Conservation (phyloP, 352 stramenopile species). For the Thalassiosira mediterranea region DNA sequence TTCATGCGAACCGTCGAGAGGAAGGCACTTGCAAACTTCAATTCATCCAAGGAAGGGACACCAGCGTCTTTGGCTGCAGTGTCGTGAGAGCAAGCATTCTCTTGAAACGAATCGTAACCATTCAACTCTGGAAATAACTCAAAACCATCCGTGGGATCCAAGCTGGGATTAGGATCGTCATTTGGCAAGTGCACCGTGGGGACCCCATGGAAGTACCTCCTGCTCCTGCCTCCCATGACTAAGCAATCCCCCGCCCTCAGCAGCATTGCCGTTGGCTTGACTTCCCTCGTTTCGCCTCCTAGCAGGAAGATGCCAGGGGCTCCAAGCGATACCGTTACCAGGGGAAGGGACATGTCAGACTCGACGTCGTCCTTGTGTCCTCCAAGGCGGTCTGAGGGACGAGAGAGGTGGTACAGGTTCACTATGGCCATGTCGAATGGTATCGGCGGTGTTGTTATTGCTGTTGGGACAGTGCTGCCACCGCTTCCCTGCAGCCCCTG, state of each 20-base stretch:
- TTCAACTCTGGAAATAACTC: slow-evolving; percentile 47
- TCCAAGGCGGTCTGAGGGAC: slow-evolving; percentile 48
- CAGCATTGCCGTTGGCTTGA: slow-evolving; percentile 41
- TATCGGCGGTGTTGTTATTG: not conserved
- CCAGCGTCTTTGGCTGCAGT: slow-evolving; percentile 1
- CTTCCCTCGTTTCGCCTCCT: slow-evolving; percentile 31
- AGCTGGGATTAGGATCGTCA: too few relatives aligned
- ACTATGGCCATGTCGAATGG: slow-evolving; percentile 55
- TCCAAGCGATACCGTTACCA: slow-evolving; percentile 54
- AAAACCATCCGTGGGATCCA: not conserved
- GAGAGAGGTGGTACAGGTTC: slow-evolving; percentile 53
- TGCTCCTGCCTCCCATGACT: slow-evolving; percentile 46
- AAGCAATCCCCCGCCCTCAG: slow-evolving; percentile 52
- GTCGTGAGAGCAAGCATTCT: not conserved
- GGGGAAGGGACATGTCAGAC: slow-evolving; percentile 45
- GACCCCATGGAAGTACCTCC: slow-evolving; percentile 51
- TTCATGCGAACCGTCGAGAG: slow-evolving; percentile 53
- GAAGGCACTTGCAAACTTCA: slow-evolving; percentile 43
- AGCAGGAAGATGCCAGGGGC: slow-evolving; percentile 54
- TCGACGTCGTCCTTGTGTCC: slow-evolving; percentile 53
- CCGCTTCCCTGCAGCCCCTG: too few relatives aligned
- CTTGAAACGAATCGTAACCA: slow-evolving; percentile 1
- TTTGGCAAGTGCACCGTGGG: slow-evolving; percentile 41
- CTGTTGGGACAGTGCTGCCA: not conserved
- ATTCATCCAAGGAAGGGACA: slow-evolving; percentile 30